Base-by-base conservation (phyloP, 73 alveolate species). In the Uronychia binucleata region DNA sequence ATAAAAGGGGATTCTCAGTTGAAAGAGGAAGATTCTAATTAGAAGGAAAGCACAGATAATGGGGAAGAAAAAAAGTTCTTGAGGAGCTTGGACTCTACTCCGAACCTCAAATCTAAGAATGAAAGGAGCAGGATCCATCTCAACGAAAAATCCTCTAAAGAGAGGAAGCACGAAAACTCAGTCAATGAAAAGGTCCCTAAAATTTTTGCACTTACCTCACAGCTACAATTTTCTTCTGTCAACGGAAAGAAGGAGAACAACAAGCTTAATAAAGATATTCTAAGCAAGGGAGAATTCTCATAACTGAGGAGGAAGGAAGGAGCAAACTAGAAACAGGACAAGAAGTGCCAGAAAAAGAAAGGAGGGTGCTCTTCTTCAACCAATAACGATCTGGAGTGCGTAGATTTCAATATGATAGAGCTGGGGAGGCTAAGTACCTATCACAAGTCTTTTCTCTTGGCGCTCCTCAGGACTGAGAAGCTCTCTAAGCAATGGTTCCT, bases 361-460 rank as follows among this genome's bases (percentile, higher is more conserved):
- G 28, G 31, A 1, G 29, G 34, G 1, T 29, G 35, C 8, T 46
- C 31, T 1, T n/a, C 57, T 1, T 1, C 79, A n/a, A 60, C 26
- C n/a, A 1, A 78, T n/a, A n/a, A n/a, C n/a, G n/a, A n/a, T n/a
- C n/a, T n/a, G 1, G 31, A 31, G 28, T 19, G 77, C 26, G 58
- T 77, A 14, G 11, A 77, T n/a, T 58, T 83, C 67, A 34, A 83
- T 85, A 59, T 34, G 31, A 59, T 81, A 77, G 28, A 30, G 76
- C 30, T 83, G 81, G 74, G 35, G 46, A 11, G 91, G 77, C 5
- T 33, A 34, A 35, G 91, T 86, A 1, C 13, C 77, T 25, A 78
- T 26, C 91, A 85, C 59, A 76, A 77, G 77, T 27, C 86, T 1
- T 85, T 85, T 76, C 82, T 85, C 1, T 33, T 85, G 1, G 91